Percentiles rank a stretch among this genome's conserved stretches.
phyloP scores from a whole-genome alignment of 139 green algal species.

The Coccomyxa sp. region DNA sequence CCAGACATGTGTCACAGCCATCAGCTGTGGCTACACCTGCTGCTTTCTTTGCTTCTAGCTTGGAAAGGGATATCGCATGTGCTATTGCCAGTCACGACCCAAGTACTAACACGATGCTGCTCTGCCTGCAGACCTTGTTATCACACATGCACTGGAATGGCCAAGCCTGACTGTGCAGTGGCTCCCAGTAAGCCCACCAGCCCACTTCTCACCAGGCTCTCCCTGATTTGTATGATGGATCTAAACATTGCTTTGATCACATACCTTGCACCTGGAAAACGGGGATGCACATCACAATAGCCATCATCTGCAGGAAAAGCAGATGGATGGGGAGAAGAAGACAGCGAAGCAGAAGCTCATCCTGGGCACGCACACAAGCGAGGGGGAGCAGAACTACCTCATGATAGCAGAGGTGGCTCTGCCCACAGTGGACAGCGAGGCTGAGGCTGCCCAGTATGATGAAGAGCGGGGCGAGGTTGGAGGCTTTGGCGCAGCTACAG shows the following conservation, averaged over 20 bases:
- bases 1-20: no score
- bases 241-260: no score
- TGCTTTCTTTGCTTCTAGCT: no score
- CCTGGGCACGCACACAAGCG: slow-evolving; percentile 96
- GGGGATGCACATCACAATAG: neutral
- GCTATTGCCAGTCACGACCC: no score
- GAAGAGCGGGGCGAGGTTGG: slow-evolving; percentile 79
- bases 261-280: neutral
- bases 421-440: slow-evolving; percentile 89
- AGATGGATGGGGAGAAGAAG: slow-evolving; percentile 3
- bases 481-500: slow-evolving; percentile 81
- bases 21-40: no score
- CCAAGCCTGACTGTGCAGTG: slow-evolving; percentile 97
- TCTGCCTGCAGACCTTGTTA: slow-evolving; percentile 87
- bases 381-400: slow-evolving; percentile 98
- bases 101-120: neutral
- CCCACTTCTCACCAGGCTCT: no score
- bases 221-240: no score
- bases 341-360: slow-evolving; percentile 93
- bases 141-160: slow-evolving; percentile 99
- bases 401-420: slow-evolving; percentile 94
- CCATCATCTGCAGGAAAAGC: slow-evolving; percentile 12
- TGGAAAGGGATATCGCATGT: no score
- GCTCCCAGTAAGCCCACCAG: no score
- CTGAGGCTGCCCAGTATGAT: slow-evolving; percentile 71